phyloP scores from a whole-genome alignment of 495 filamentous ascomycete species.

The Aspergillus conjunctus region DNA sequence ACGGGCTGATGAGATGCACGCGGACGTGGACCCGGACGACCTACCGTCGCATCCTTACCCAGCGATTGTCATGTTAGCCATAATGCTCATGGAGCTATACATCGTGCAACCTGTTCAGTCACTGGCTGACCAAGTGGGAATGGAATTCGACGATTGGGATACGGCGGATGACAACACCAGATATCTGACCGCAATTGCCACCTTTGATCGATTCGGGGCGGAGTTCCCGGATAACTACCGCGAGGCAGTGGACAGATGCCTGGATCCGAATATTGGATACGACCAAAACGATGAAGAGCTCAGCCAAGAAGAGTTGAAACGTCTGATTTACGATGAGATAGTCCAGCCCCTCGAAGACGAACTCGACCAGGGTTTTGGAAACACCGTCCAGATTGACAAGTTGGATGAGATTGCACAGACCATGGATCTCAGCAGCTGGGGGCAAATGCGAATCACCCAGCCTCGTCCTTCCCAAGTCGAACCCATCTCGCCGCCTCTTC shows the following conservation, averaged over 20 bases:
- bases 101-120: conserved; percentile 1
- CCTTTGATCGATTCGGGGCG: conserved; percentile 11
- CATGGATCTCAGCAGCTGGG: conserved; percentile 17
- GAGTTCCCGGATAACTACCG: conserved; percentile 20
- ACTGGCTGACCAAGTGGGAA: conserved; percentile 12
- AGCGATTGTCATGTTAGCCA: conserved; percentile 16
- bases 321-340: conserved; percentile 16
- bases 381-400: conserved; percentile 12
- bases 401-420: conserved; percentile 16
- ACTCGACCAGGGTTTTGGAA: conserved; percentile 16
- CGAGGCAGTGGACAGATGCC: conserved; percentile 14
- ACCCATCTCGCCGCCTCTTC: neutral
- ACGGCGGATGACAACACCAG: conserved; percentile 9
- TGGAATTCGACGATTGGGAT: conserved; percentile 7
- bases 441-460: conserved; percentile 1
- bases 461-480: no score
- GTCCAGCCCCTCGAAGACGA: conserved; percentile 17
- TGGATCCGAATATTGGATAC: conserved; percentile 15
- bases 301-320: conserved; percentile 9
- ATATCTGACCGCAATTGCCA: conserved; percentile 10
- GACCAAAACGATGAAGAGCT: conserved; percentile 14
- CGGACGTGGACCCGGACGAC: conserved; percentile 18
- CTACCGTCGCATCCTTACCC: conserved; percentile 17
- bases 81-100: conserved; percentile 22
- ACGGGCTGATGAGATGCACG: neutral